These are phyloP conservation scores for Paxillus rubicundulus DNA, from an alignment of 768 basidiomycete species.

Conservation along the genomic window DNA sequence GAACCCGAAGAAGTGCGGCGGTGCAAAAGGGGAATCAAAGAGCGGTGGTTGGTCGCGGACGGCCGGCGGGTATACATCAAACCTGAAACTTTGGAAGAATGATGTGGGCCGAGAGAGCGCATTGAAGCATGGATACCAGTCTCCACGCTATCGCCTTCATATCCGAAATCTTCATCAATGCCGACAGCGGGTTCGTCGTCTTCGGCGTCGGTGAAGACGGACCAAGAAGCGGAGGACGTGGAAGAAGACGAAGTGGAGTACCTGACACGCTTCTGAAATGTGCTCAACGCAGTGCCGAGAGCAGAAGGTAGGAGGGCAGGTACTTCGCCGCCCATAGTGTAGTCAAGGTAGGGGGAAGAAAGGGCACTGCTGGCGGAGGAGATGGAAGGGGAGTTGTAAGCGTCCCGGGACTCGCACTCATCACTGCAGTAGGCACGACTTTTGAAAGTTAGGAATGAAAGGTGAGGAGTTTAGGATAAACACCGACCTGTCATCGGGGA, in stretches of 20 bases:
- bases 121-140: conserved; percentile 38
- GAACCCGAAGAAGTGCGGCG: conserved; percentile 47
- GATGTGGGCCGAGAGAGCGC: conserved; percentile 40
- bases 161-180: conserved; percentile 34
- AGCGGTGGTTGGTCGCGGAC: conserved; percentile 66
- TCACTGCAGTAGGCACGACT: conserved; percentile 73
- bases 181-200: conserved; percentile 41
- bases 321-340: conserved; percentile 55
- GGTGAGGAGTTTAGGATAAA: conserved; percentile 9
- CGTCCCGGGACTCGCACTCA: conserved; percentile 60
- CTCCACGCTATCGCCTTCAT: conserved; percentile 34
- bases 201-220: conserved; percentile 63
- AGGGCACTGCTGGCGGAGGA: conserved; percentile 65
- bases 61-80: conserved; percentile 69
- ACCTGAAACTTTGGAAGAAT: conserved; percentile 39
- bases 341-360: conserved; percentile 62
- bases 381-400: conserved; percentile 59
- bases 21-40: conserved; percentile 56
- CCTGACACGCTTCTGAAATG: conserved; percentile 44
- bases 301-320: conserved; percentile 60
- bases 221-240: conserved; percentile 63
- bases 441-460: conserved; percentile 24
- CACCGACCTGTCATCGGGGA: conserved; percentile 60
- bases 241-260: conserved; percentile 64
- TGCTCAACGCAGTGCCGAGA: conserved; percentile 53